Evolutionary conservation across 306 rosid species (phyloP), one percentile per base, ranked within the genome.

Genomic region (Cyamopsis tetragonoloba): DNA sequence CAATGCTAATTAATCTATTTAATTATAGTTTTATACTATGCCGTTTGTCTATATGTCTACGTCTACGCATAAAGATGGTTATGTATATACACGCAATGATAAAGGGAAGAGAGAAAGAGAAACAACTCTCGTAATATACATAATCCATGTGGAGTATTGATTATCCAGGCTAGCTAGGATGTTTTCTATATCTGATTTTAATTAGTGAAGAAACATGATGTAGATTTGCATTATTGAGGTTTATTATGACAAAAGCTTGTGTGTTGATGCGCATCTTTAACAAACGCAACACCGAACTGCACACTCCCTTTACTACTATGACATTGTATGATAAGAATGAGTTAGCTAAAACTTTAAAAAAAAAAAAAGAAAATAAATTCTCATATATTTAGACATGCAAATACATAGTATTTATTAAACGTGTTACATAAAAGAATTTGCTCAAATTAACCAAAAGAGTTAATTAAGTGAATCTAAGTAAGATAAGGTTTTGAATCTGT

Each of bases 111-210:
- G 37, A 35, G 24, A 15, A 10, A 55, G 44, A 39, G 39, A 13
- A 49, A 22, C 6, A 19, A 51, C 23, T 48, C 38, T 38, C 4
- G 2, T 19, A 15, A 62, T 72, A 56, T 38, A n/a, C 51, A 17
- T 57, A 17, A 31, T 50, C 71, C 66, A 48, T 23, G 66, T 62
- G 57, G 47, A 68, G 80, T 34, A 69, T 57, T 68, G 48, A 67
- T 73, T 58, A 42, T 39, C 43, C 60, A 65, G 66, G 22, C 57
- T 41, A 54, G 38, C 57, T 41, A 54, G 38, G 35, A 27, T 20
- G 19, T 37, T 62, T 50, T 27, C 49, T 19, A 34, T 22, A 30
- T 28, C 65, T 56, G 43, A 17, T 59, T 72, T 76, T 68, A n/a
- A n/a, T n/a, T n/a, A 55, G 59, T 58, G 39, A 46, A 76, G 22